A percentile compares a stretch with the other conserved stretches of the same genome.
phyloP scores from a whole-genome alignment of 257 asterid genomes.

The Linaria vulgaris region DNA sequence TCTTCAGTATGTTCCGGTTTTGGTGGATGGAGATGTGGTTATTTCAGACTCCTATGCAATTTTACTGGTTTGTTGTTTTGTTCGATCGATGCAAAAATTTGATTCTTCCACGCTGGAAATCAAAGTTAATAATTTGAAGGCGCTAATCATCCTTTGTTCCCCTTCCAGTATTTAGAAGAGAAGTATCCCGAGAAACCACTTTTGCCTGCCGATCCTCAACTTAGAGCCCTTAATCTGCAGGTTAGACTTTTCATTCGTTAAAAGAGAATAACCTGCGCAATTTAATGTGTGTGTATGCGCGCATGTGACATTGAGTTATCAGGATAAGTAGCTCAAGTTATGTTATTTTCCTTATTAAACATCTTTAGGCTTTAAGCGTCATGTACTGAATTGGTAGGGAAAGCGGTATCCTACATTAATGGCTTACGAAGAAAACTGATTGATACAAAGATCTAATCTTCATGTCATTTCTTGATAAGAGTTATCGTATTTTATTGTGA shows the following conservation, averaged over 20 bases:
- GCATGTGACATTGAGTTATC: too few relatives aligned
- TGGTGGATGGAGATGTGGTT: conserved; percentile 72
- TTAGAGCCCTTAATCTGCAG: conserved; percentile 83
- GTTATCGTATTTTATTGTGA: not conserved
- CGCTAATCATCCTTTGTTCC: not conserved
- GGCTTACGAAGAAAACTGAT: too few relatives aligned
- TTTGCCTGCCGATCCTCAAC: conserved; percentile 57
- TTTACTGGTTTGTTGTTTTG: conserved; percentile 49
- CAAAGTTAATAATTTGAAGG: too few relatives aligned
- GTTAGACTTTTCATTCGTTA: conserved; percentile 27
- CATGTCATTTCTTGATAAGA: not conserved
- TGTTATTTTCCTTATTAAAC: not conserved
- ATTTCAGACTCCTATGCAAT: conserved; percentile 76
- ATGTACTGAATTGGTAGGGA: not conserved
- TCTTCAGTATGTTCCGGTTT: conserved; percentile 66
- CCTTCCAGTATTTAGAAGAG: conserved; percentile 68
- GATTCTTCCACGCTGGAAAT: not conserved
- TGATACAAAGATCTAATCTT: too few relatives aligned
- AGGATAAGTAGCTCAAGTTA: not conserved
- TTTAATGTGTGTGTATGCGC: too few relatives aligned
- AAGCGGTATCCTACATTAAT: too few relatives aligned
- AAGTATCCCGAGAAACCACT: conserved; percentile 57
- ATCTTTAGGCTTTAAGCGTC: not conserved
- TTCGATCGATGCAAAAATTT: too few relatives aligned
- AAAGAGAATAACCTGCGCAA: too few relatives aligned